These are phyloP conservation scores for Entophlyctis luteolus DNA, from an alignment of 192 early-diverging fungal species.

Conservation along the genomic window DNA sequence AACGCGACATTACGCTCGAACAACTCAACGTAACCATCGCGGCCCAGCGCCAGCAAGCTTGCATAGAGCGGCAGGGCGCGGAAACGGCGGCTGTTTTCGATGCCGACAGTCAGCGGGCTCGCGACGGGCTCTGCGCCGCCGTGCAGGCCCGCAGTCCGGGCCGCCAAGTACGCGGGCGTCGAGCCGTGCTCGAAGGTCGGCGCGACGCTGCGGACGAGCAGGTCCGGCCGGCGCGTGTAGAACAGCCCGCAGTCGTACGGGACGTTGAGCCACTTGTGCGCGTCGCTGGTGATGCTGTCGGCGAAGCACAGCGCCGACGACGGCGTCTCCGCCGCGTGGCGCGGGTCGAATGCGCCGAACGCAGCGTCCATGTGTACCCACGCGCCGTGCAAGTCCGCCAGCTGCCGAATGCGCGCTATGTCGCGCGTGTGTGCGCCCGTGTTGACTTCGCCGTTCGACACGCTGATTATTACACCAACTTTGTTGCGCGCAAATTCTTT, in stretches of 20 bases:
- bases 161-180: conserved; percentile 25
- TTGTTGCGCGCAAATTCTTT: neutral
- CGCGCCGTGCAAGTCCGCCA: conserved; percentile 38
- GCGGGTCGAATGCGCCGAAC: conserved; percentile 56
- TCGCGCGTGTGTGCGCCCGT: conserved; percentile 43
- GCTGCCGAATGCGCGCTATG: conserved; percentile 35
- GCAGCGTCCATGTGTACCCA: conserved; percentile 65
- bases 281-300: conserved; percentile 56
- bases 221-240: conserved; percentile 10
- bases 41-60: conserved; percentile 48
- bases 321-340: no score
- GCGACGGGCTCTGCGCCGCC: conserved; percentile 13
- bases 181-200: neutral
- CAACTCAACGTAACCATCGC: conserved; percentile 44
- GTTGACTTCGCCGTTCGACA: conserved; percentile 57
- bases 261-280: conserved; percentile 65
- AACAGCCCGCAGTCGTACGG: conserved; percentile 62
- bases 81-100: conserved; percentile 62
- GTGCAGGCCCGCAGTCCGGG: conserved; percentile 29
- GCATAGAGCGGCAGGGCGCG: conserved; percentile 56
- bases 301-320: conserved; percentile 36
- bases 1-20: conserved; percentile 49
- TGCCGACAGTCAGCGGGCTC: conserved; percentile 49
- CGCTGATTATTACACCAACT: conserved; percentile 43
- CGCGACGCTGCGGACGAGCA: neutral